These are phyloP conservation scores for Irpex lacteus DNA, from an alignment of 1,284 basidiomycete genomes.

Conservation along the genomic window DNA sequence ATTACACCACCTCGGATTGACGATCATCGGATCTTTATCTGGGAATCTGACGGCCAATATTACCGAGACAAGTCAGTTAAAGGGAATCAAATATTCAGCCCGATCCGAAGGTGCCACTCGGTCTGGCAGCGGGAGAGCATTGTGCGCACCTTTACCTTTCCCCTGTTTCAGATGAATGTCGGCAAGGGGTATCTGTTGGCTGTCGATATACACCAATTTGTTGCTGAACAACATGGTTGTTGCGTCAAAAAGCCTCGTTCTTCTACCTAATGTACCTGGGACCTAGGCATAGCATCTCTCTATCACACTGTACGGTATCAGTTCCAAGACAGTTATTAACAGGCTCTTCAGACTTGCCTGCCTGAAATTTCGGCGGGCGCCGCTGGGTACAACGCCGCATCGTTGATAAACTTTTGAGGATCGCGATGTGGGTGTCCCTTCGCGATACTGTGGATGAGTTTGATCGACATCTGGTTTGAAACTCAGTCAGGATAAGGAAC, in stretches of 20 bases:
- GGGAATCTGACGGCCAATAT: background rate
- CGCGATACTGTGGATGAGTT: background rate
- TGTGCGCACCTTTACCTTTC: background rate
- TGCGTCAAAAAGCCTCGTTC: background rate
- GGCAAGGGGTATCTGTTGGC: background rate
- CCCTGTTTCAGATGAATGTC: background rate
- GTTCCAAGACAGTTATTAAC: background rate
- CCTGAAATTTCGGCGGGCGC: background rate
- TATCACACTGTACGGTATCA: background rate
- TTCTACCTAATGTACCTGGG: background rate
- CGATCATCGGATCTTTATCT: background rate
- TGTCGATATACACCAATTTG: background rate
- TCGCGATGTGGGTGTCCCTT: background rate
- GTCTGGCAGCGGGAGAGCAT: no score
- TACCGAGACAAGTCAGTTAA: background rate
- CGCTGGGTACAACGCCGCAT: background rate
- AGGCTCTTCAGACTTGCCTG: background rate
- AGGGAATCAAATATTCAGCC: no score
- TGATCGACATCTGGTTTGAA: conserved; percentile 1
- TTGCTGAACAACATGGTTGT: background rate
- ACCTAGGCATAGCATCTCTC: background rate
- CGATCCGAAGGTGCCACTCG: background rate
- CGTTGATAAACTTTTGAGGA: conserved; percentile 2
- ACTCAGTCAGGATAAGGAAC: background rate
- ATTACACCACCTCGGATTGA: background rate